Evolutionary conservation across 2,329 filamentous ascomycete genomes (phyloP).

Genomic region (Thermomyces lanuginosus): DNA sequence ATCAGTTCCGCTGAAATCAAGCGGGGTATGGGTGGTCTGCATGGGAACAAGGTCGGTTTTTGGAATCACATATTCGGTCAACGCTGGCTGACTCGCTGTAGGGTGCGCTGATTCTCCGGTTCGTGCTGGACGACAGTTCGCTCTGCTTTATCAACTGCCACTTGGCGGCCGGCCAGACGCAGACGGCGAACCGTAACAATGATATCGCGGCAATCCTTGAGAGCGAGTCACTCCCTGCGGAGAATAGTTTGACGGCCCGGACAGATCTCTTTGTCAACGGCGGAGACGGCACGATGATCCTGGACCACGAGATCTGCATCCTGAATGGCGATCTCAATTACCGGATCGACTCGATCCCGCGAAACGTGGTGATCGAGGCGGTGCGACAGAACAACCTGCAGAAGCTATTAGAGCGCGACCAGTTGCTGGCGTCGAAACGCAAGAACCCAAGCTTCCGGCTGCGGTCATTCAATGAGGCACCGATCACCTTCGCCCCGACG

Average conservation of each 20-base stretch:
- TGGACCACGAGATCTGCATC: constrained; percentile 95
- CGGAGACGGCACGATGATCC: constrained; percentile 86
- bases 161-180: constrained; percentile 80
- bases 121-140: constrained; percentile 82
- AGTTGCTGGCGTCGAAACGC: constrained; percentile 72
- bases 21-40: constrained; percentile 82
- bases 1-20: constrained; percentile 74
- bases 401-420: constrained; percentile 84
- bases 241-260: constrained; percentile 49
- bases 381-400: constrained; percentile 63
- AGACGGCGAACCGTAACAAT: constrained; percentile 80
- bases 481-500: constrained; percentile 83
- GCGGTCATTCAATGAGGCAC: constrained; percentile 74
- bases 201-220: constrained; percentile 86
- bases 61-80: neutral
- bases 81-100: constrained; percentile 11
- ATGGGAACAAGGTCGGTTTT: constrained; percentile 65
- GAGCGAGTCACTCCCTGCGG: constrained; percentile 52
- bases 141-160: constrained; percentile 96
- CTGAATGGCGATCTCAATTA: constrained; percentile 96
- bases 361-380: constrained; percentile 77
- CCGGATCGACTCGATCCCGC: constrained; percentile 91
- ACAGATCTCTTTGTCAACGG: constrained; percentile 72
- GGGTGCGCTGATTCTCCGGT: constrained; percentile 80
- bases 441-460: constrained; percentile 82